These are phyloP conservation scores for Dioscorea cayenensis DNA, from an alignment of 116 monocot species.

Conservation along the genomic window DNA sequence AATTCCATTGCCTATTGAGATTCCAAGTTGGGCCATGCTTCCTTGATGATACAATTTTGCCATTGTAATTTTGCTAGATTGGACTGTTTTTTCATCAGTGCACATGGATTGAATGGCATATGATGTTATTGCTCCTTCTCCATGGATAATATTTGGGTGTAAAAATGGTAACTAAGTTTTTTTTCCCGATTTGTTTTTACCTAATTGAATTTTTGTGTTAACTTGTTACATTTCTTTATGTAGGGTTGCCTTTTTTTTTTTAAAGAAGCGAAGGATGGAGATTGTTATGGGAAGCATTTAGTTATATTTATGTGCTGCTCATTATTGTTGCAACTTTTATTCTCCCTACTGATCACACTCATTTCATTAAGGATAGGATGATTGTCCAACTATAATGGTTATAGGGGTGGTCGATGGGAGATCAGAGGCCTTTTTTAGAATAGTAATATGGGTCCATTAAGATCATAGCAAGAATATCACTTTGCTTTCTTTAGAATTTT, in stretches of 20 bases:
- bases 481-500: neutral
- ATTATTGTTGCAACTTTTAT: neutral
- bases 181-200: neutral
- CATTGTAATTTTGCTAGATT: constrained; percentile 45
- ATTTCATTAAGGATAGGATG: constrained; percentile 73
- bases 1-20: too few species aligned
- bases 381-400: constrained; percentile 97
- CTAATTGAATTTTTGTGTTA: neutral
- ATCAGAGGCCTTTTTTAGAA: constrained; percentile 79
- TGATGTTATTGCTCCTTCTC: constrained; percentile 92
- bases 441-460: constrained; percentile 88
- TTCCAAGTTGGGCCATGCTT: too few species aligned
- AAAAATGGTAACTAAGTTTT: constrained; percentile 60
- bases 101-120: constrained; percentile 60
- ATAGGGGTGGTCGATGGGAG: constrained; percentile 84
- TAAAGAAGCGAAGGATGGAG: constrained; percentile 86
- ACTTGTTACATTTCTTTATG: constrained; percentile 11
- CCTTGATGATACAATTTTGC: too few species aligned
- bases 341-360: constrained; percentile 13
- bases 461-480: constrained; percentile 74
- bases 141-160: constrained; percentile 96
- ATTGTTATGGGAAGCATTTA: constrained; percentile 60
- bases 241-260: constrained; percentile 71
- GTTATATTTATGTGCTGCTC: neutral
- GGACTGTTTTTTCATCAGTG: constrained; percentile 67